These are phyloP conservation scores for Orbilia brochopaga DNA, from an alignment of 2,329 filamentous ascomycete species.

Conservation along the genomic window DNA sequence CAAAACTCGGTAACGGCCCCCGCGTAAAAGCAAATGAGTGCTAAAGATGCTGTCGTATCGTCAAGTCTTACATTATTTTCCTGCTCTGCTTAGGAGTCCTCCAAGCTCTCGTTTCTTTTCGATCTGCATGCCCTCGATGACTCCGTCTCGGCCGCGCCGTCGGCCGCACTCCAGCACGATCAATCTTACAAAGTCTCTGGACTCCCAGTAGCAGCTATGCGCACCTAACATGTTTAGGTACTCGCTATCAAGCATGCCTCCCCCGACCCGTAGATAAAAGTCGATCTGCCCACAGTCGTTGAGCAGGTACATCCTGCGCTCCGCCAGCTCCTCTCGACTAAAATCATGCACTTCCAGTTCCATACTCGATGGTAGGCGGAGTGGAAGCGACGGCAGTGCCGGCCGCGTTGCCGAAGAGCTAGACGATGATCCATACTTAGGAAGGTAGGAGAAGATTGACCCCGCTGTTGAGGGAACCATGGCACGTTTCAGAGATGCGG, in stretches of 20 bases:
- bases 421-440: slow-evolving; percentile 54
- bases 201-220: slow-evolving; percentile 91
- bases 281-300: slow-evolving; percentile 98
- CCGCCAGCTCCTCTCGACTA: slow-evolving; percentile 85
- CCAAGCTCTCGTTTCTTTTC: slow-evolving; percentile 47
- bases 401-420: slow-evolving; percentile 55
- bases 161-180: slow-evolving; percentile 82
- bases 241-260: slow-evolving; percentile 88
- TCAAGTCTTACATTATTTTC: slow-evolving; percentile 17
- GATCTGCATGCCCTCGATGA: slow-evolving; percentile 42
- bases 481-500: slow-evolving; percentile 75
- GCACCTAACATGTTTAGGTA: slow-evolving; percentile 97
- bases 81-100: slow-evolving; percentile 32
- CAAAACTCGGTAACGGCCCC: not conserved
- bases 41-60: not conserved
- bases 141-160: slow-evolving; percentile 32
- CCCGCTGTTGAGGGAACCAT: slow-evolving; percentile 76
- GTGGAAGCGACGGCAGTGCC: slow-evolving; percentile 21
- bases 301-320: slow-evolving; percentile 82
- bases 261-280: slow-evolving; percentile 81
- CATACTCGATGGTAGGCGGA: slow-evolving; percentile 69
- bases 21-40: slow-evolving; percentile 2
- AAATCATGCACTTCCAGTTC: slow-evolving; percentile 97
- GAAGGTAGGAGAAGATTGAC: slow-evolving; percentile 63
- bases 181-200: slow-evolving; percentile 85